These are phyloP conservation scores for Domatiomyces catenatus DNA, from an alignment of 2,329 filamentous ascomycete species.

Conservation along the genomic window DNA sequence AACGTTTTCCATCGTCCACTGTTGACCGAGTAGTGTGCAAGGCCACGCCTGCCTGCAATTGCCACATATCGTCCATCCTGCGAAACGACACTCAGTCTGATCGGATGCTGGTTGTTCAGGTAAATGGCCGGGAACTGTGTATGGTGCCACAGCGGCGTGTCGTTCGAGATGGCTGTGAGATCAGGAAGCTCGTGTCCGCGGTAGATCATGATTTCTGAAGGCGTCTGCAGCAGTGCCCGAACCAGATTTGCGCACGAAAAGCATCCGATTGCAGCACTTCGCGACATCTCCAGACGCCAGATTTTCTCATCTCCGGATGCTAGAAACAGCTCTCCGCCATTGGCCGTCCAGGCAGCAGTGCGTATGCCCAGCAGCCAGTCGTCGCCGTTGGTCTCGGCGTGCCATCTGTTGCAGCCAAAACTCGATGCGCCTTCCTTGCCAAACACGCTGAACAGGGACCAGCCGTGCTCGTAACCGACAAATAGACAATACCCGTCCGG, in stretches of 20 bases:
- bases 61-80: conserved; percentile 87
- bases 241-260: conserved; percentile 85
- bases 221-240: conserved; percentile 75
- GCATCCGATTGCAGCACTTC: conserved; percentile 82
- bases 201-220: conserved; percentile 78
- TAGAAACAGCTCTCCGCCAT: conserved; percentile 72
- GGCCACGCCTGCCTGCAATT: conserved; percentile 78
- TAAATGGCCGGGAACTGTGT: conserved; percentile 73
- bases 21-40: conserved; percentile 89
- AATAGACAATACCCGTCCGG: conserved; percentile 95
- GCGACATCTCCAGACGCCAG: conserved; percentile 81
- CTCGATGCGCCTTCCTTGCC: conserved; percentile 77
- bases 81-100: conserved; percentile 73
- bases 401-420: conserved; percentile 53
- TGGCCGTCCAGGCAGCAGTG: conserved; percentile 72
- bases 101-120: conserved; percentile 83
- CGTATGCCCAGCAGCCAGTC: conserved; percentile 68
- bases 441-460: conserved; percentile 95
- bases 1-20: conserved; percentile 96
- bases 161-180: conserved; percentile 77
- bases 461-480: conserved; percentile 79
- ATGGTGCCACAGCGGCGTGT: conserved; percentile 89
- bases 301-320: conserved; percentile 58
- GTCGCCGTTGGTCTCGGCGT: conserved; percentile 56
- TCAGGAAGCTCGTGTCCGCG: conserved; percentile 84